These are phyloP conservation scores for Globisporangium paddicum DNA, from an alignment of 352 stramenopile genomes.

Conservation along the genomic window DNA sequence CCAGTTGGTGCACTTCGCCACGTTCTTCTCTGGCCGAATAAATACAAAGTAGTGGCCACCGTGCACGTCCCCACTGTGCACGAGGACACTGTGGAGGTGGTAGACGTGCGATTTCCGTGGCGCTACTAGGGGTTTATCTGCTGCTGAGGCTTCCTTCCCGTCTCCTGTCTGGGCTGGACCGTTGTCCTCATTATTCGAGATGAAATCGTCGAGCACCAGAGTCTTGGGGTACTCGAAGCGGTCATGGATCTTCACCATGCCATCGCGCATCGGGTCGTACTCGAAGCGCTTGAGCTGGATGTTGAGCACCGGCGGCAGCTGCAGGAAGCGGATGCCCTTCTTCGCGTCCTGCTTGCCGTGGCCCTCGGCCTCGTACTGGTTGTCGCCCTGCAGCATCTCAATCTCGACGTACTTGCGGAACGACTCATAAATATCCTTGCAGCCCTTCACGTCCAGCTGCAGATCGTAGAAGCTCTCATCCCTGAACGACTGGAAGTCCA, in stretches of 20 bases:
- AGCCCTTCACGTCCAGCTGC: conserved; percentile 92
- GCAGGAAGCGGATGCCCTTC: conserved; percentile 82
- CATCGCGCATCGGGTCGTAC: conserved; percentile 80
- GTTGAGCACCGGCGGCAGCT: conserved; percentile 88
- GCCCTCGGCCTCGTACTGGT: conserved; percentile 91
- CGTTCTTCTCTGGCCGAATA: conserved; percentile 72
- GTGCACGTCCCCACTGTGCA: conserved; percentile 84
- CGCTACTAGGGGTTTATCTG: not conserved
- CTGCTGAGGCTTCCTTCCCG: not conserved
- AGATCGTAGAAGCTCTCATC: conserved; percentile 93
- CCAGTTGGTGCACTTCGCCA: conserved; percentile 61
- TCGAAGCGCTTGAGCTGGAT: conserved; percentile 92
- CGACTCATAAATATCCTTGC: conserved; percentile 82
- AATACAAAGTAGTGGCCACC: conserved; percentile 89
- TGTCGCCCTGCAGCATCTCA: conserved; percentile 91
- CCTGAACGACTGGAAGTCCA: conserved; percentile 84
- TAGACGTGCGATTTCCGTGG: conserved; percentile 39
- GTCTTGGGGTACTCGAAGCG: conserved; percentile 83
- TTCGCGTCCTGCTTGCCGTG: conserved; percentile 89
- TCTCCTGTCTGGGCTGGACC: not conserved
- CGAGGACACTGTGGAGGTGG: conserved; percentile 82
- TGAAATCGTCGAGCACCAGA: conserved; percentile 69
- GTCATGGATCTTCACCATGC: conserved; percentile 89
- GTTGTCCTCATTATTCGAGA: conserved; percentile 17
- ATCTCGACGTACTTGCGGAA: conserved; percentile 92